Evolutionary conservation across 1,284 basidiomycete genomes (phyloP), one percentile per base, ranked within the genome.

Genomic region (Heterobasidion annosum): DNA sequence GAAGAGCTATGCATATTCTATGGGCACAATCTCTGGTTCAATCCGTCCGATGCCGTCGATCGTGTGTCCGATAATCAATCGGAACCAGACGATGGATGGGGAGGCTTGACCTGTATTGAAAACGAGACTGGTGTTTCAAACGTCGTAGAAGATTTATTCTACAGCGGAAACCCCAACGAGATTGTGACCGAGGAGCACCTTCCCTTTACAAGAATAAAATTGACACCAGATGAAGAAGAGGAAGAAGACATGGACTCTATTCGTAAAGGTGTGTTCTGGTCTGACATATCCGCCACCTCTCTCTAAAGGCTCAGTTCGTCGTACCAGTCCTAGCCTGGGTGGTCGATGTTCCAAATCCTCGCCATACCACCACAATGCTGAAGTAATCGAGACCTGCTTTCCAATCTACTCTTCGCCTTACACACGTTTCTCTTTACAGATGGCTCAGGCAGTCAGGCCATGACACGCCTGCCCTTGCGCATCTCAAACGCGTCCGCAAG

Each of bases 1-100:
- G 88, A 93, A 62, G 91, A 94, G 65, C 75, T 93, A 3, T 88
- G 80, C 60, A 91, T 93, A 58, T 88, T 81, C 63, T 90, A 92
- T 61, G 88, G 83, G 0, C 78, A 81, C 57, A 77, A 78, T 19
- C 73, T 85, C 3, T 85, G 83, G 84, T 87, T 86, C 60, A 65
- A 76, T 16, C 72, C 73, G 7, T 64, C 69, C 16, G 76, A 69
- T 43, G 48, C 54, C 15, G 37, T 53, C 32, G 18, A 51, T 5
- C 6, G 6, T 9, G 40, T 47, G 1, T 19, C 32, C 15, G 34
- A 55, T 44, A 55, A 55, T 34, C 13, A 34, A 6, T 56, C 56
- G n/a, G 56, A 63, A 18, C 43, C 53, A 3, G 72, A 73, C 15
- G 76, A 77, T 57, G 74, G 67, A 4, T 78, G 76, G 77, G 76